Base-by-base conservation (phyloP, 129 eudicot species). In the Oenanthe sinensis region DNA sequence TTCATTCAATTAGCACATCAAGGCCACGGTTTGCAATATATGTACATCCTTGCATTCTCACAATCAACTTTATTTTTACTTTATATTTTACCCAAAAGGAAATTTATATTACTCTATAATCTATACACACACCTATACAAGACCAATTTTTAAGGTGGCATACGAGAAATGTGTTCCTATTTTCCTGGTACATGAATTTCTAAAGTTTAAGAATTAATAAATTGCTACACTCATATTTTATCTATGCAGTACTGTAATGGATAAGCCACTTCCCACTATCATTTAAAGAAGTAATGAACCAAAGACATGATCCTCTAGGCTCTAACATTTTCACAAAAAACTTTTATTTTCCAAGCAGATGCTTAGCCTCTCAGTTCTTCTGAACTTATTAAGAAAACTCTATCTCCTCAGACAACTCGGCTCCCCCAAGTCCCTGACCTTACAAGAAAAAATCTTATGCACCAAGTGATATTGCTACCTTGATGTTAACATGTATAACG, bases 1-100 rank as follows among this genome's bases (percentile, higher is more conserved):
- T 36, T 74, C 60, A 45, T 46, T 74, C n/a, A 26, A 46, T 46
- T 26, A 74, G 60, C 37, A 74, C 49, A 74, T 73, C 58, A 46
- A 74, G 42, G 12, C n/a, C 76, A 44, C 30, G 10, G 74, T 24
- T 9, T 42, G 20, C 43, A 28, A 15, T 46, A 14, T 14, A 45
- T 46, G 39, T 26, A 15, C 50, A 44, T n/a, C 75, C 5, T 22
- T n/a, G 8, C 52, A 44, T 72, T 44, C 54, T 22, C 37, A 37
- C 2, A 43, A 8, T 44, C 19, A 22, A 72, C 28, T 37, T 39
- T 72, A 44, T 5, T 8, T 72, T 42, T 39, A 62, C 70, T 62
- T 22, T 3, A 13, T 14, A 4, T 69, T 16, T 33, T 33, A 28
- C 22, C 22, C 6, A 20, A 28, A 14, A 4, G 1, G 3, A 67